Conservation (phyloP, 345 rosid species). For the Rubroshorea leprosula region DNA sequence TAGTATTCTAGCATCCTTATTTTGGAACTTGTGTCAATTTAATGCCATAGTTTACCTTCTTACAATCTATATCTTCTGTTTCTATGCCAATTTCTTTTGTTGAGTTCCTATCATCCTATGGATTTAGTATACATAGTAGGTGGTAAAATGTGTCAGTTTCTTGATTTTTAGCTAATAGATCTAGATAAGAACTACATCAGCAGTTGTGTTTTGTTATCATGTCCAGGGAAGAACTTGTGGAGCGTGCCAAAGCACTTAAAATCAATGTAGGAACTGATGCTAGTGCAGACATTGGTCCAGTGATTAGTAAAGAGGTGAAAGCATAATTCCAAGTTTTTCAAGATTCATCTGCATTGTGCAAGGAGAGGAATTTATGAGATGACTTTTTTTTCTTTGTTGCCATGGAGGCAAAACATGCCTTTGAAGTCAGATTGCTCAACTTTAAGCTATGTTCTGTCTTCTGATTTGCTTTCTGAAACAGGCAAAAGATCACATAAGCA, state of each 20-base stretch:
- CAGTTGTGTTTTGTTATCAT: background rate
- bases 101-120: background rate
- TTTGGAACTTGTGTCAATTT: background rate
- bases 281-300: constrained; percentile 34
- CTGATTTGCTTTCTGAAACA: constrained; percentile 15
- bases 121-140: background rate
- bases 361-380: background rate
- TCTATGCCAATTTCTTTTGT: background rate
- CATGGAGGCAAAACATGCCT: constrained; percentile 13
- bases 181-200: background rate
- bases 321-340: constrained; percentile 2
- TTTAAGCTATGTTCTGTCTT: background rate
- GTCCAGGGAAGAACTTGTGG: constrained; percentile 33
- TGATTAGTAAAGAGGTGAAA: constrained; percentile 34
- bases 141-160: background rate
- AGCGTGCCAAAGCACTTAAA: constrained; percentile 32
- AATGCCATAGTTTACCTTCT: background rate
- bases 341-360: constrained; percentile 7
- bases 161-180: constrained; percentile 6
- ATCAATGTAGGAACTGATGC: constrained; percentile 36
- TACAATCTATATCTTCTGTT: background rate
- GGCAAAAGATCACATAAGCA: constrained; percentile 30
- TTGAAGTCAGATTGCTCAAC: background rate
- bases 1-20: too few relatives aligned
- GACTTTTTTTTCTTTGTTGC: constrained; percentile 6